Percentiles rank a stretch among this genome's conserved stretches.
phyloP scores from a whole-genome alignment of 306 rosid species.

The Ormosia emarginata region DNA sequence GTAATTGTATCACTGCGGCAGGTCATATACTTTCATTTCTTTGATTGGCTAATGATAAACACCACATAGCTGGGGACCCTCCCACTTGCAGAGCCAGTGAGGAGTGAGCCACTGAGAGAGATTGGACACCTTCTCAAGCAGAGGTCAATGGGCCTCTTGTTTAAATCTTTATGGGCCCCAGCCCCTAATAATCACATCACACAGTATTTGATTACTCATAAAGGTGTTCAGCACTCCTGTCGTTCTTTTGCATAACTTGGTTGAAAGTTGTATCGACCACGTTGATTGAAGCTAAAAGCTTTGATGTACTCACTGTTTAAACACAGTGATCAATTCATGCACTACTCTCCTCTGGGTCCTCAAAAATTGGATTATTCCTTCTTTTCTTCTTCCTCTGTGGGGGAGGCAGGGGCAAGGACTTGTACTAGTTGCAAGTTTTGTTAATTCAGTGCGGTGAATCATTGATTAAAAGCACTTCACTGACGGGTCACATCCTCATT shows the following conservation, averaged over 20 bases:
- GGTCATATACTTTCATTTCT: constrained; percentile 50
- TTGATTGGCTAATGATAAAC: constrained; percentile 54
- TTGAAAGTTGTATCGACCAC: not conserved
- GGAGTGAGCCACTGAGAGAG: constrained; percentile 47
- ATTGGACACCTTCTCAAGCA: constrained; percentile 48
- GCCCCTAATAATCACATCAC: constrained; percentile 47
- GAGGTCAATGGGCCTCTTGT: constrained; percentile 44
- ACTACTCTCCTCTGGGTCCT: constrained; percentile 13
- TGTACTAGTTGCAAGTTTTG: constrained; percentile 19
- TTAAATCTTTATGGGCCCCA: constrained; percentile 45
- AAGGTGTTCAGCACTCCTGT: constrained; percentile 38
- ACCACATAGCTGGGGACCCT: constrained; percentile 54
- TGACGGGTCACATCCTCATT: constrained; percentile 38
- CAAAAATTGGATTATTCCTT: constrained; percentile 20
- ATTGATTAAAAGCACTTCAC: constrained; percentile 27
- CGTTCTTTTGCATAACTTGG: constrained; percentile 23
- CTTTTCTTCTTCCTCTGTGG: not conserved
- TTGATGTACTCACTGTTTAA: constrained; percentile 33
- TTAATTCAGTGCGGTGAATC: constrained; percentile 22
- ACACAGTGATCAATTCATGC: constrained; percentile 22
- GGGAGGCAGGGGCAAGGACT: constrained; percentile 21
- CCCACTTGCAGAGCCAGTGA: constrained; percentile 54
- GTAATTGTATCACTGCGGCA: constrained; percentile 39
- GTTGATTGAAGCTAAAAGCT: constrained; percentile 24
- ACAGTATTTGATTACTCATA: constrained; percentile 37